Conservation (phyloP, 345 rosid species). For the Garcia nutans region DNA sequence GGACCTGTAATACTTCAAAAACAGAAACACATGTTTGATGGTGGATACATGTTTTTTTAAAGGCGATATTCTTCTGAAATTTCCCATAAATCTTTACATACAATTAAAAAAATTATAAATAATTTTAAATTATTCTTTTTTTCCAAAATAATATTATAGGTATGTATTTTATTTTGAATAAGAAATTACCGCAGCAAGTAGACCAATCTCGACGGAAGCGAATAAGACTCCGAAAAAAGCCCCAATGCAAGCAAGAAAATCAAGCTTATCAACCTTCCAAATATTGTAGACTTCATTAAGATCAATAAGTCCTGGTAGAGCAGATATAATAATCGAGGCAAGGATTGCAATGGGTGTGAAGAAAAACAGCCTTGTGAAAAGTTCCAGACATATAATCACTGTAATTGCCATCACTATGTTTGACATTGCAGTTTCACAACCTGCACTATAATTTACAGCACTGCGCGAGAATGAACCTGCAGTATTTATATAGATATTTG, state of each 20-base stretch:
- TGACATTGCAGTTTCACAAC: slow-evolving; percentile 77
- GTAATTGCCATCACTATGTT: slow-evolving; percentile 86
- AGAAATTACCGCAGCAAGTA: slow-evolving; percentile 62
- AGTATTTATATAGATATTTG: neutral
- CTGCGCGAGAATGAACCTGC: slow-evolving; percentile 89
- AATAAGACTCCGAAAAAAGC: slow-evolving; percentile 83
- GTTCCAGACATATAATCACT: slow-evolving; percentile 57
- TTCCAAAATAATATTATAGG: no score
- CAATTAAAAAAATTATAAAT: no score
- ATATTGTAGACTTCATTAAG: slow-evolving; percentile 50
- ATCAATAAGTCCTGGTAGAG: slow-evolving; percentile 84
- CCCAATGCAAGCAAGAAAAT: slow-evolving; percentile 79
- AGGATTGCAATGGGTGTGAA: slow-evolving; percentile 78
- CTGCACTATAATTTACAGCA: slow-evolving; percentile 83
- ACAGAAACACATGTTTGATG: neutral
- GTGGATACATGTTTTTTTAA: neutral
- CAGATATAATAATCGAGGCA: slow-evolving; percentile 78
- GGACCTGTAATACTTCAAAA: neutral
- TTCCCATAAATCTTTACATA: no score
- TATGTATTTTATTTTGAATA: no score
- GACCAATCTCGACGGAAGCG: slow-evolving; percentile 83
- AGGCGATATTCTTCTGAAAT: no score
- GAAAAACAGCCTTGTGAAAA: slow-evolving; percentile 68
- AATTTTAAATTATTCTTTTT: no score
- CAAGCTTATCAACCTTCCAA: slow-evolving; percentile 84